These are phyloP conservation scores for Xylaria intraflava DNA, from an alignment of 495 filamentous ascomycete genomes.

Conservation along the genomic window DNA sequence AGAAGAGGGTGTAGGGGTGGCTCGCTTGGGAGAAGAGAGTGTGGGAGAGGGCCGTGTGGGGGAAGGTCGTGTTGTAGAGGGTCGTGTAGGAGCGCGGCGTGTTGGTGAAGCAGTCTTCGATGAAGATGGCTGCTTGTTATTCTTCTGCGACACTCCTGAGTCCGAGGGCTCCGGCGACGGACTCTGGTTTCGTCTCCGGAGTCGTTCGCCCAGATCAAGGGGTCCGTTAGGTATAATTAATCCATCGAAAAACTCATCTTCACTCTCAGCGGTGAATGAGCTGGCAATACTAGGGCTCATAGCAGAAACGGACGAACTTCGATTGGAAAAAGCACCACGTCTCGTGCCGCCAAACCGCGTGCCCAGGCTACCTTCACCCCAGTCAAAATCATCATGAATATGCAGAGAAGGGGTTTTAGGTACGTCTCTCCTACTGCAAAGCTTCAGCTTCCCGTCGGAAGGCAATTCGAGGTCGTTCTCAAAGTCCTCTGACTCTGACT, in stretches of 20 bases:
- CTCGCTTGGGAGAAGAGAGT: too few species aligned
- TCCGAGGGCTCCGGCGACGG: slow-evolving; percentile 34
- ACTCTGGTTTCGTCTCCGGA: slow-evolving; percentile 61
- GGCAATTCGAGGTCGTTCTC: slow-evolving; percentile 76
- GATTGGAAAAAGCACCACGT: slow-evolving; percentile 65
- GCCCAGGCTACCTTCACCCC: slow-evolving; percentile 87
- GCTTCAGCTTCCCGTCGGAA: slow-evolving; percentile 48
- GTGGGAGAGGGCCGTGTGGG: neutral
- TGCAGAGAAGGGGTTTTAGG: slow-evolving; percentile 50
- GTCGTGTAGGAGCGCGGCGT: neutral
- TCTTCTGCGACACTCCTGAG: slow-evolving; percentile 19
- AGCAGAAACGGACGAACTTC: slow-evolving; percentile 79
- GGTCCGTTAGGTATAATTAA: slow-evolving; percentile 77
- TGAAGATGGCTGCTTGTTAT: slow-evolving; percentile 13
- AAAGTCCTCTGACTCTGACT: slow-evolving; percentile 54
- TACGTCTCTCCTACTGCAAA: slow-evolving; percentile 53
- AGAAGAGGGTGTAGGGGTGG: too few species aligned
- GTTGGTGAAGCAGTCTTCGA: slow-evolving; percentile 11
- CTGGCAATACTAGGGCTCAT: slow-evolving; percentile 88
- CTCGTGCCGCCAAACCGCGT: slow-evolving; percentile 81
- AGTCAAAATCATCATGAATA: slow-evolving; percentile 75
- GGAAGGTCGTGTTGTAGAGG: neutral
- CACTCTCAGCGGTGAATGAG: slow-evolving; percentile 86
- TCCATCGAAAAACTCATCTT: slow-evolving; percentile 84
- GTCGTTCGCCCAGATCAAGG: slow-evolving; percentile 67